These are phyloP conservation scores for Toxicodendron radicans DNA, from an alignment of 345 rosid species.

Conservation along the genomic window DNA sequence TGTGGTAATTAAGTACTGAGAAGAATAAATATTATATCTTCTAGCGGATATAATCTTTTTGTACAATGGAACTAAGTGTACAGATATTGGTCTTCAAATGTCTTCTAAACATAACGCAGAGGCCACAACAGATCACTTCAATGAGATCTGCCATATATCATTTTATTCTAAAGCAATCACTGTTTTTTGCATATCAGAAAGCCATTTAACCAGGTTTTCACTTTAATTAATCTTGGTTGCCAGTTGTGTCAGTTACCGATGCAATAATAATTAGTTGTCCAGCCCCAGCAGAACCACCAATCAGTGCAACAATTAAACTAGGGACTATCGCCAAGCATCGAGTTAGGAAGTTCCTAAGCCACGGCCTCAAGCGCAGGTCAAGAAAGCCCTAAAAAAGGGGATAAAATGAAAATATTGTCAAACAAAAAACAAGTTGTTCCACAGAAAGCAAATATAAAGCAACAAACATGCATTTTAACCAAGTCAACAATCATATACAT, in stretches of 20 bases:
- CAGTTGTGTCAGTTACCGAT: conserved; percentile 44
- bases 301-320: conserved; percentile 81
- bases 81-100: not conserved
- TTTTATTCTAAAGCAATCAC: not conserved
- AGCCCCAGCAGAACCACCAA: conserved; percentile 92
- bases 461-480: not conserved
- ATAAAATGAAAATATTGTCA: not conserved
- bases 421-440: conserved; percentile 1
- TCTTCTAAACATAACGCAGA: not conserved
- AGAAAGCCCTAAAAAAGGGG: conserved; percentile 62
- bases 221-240: not conserved
- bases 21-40: not conserved
- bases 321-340: conserved; percentile 92
- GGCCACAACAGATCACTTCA: not conserved
- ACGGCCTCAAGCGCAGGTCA: conserved; percentile 69
- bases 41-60: not conserved
- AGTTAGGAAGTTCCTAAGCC: conserved; percentile 84
- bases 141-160: not conserved
- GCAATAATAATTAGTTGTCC: conserved; percentile 90
- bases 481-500: not conserved
- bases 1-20: not conserved
- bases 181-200: not conserved
- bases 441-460: not conserved
- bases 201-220: not conserved
- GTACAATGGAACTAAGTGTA: not conserved